These are phyloP conservation scores for Hydnomerulius pinastri DNA, from an alignment of 768 basidiomycete species.

Conservation along the genomic window DNA sequence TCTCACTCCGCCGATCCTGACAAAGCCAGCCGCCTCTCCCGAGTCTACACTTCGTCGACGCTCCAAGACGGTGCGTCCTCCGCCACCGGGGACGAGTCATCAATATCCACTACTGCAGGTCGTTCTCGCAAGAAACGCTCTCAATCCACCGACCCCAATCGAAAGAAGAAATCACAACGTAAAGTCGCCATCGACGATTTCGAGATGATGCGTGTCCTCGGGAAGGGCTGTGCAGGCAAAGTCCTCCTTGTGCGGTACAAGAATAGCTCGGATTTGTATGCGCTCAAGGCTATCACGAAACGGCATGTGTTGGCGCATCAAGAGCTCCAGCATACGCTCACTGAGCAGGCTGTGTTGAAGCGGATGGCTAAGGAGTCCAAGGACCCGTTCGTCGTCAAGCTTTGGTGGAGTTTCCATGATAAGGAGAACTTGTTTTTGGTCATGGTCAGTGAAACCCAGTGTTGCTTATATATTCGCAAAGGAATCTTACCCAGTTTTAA, in stretches of 20 bases:
- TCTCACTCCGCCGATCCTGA: conserved; percentile 84
- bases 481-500: conserved; percentile 15
- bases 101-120: conserved; percentile 57
- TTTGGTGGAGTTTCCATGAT: conserved; percentile 98
- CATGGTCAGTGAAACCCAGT: conserved; percentile 67
- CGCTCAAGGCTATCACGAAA: conserved; percentile 98
- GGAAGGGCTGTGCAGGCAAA: conserved; percentile 97
- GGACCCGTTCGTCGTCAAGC: conserved; percentile 94
- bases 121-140: conserved; percentile 56
- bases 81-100: conserved; percentile 68
- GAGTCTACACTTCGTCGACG: conserved; percentile 57
- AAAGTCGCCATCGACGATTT: conserved; percentile 90
- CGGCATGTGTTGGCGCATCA: conserved; percentile 95
- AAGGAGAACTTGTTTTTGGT: conserved; percentile 96
- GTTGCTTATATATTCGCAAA: conserved; percentile 15
- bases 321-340: conserved; percentile 93
- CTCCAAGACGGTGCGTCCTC: conserved; percentile 56
- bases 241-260: conserved; percentile 90
- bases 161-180: conserved; percentile 54
- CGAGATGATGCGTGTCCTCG: conserved; percentile 95
- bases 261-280: conserved; percentile 70
- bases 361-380: conserved; percentile 86
- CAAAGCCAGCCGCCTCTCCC: conserved; percentile 57
- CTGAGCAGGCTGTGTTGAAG: conserved; percentile 94
- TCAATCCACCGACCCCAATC: conserved; percentile 49